Base-by-base conservation (phyloP, 768 basidiomycete species). In the Rossbeevera mucosa region DNA sequence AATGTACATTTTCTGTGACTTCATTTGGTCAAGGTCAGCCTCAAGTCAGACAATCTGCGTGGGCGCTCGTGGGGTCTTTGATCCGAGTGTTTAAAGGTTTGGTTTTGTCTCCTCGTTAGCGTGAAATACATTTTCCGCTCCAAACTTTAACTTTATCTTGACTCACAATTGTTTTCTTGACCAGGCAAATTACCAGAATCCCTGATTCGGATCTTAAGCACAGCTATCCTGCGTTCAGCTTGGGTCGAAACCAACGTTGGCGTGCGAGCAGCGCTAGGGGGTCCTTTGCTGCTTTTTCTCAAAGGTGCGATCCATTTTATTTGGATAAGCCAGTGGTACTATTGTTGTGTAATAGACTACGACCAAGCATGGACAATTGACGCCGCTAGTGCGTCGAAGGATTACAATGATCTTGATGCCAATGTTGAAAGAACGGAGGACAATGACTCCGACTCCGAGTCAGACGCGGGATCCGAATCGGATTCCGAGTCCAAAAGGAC, bases 251-350 rank as follows among this genome's bases (percentile, higher is more conserved):
- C 77, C 0, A 92, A 95, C 58, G 57, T 73, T 2, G 73, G 73
- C 3, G 92, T 95, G 3, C 84, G 86, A 58, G 68, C 71, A 4
- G 66, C 68, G 1, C 84, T 93, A 80, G 86, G 86, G 75, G 78
- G 80, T 36, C 86, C 88, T 0, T 62, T 91, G 45, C 71, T 93
- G 8, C 74, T 75, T 11, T 89, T 91, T 60, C 68, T 95, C 38
- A 82, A 80, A 69, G 82, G 93, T 90, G 58, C 42, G 47, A 18
- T 13, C 24, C 41, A 18, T 16, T 47, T 38, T 14, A 21, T 29
- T 5, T 26, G 20, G 14, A 28, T 8, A 13, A 1, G 6, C 26
- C 25, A 25, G 13, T 21, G 21, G 16, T 53, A 14, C 20, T 6
- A 58, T 44, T 52, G 44, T 22, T 7, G 20, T 5, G n/a, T 42